Evolutionary conservation across 176 grass and related monocot genomes (phyloP).

Genomic region (Hyparrhenia diplandra): DNA sequence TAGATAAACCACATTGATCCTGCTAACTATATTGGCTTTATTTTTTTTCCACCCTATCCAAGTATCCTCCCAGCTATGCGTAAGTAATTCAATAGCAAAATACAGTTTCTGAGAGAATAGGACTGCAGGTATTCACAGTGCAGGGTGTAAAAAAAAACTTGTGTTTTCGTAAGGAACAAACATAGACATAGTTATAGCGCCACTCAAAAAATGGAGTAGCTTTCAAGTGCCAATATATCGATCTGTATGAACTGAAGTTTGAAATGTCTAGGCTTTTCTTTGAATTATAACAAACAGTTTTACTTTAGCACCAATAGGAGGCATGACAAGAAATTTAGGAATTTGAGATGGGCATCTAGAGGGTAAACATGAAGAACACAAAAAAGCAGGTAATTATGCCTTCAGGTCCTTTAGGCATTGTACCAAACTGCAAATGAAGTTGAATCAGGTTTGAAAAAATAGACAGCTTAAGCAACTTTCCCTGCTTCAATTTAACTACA

Average conservation of each 20-base stretch:
- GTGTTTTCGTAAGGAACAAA: not conserved
- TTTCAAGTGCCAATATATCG: not conserved
- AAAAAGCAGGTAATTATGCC: not conserved
- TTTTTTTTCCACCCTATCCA: not conserved
- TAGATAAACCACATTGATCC: not conserved
- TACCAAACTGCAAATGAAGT: not conserved
- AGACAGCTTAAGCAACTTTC: not conserved
- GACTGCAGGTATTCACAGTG: not conserved
- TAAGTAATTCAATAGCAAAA: not conserved
- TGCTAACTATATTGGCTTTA: not conserved
- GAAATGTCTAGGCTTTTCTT: not conserved
- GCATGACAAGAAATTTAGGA: not conserved
- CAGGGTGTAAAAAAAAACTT: not conserved
- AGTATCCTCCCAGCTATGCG: not conserved
- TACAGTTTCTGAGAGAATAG: not conserved
- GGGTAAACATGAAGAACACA: constrained; percentile 1
- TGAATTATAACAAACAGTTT: not conserved
- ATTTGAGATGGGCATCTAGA: not conserved
- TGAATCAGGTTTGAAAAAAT: not conserved
- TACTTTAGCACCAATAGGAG: not conserved
- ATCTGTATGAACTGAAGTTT: not conserved
- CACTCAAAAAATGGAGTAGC: not conserved
- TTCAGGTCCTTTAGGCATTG: not conserved
- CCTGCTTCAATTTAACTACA: not conserved
- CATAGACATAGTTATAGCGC: not conserved